Conservation (phyloP, 208 protist species). For the Acanthamoeba royreba region DNA sequence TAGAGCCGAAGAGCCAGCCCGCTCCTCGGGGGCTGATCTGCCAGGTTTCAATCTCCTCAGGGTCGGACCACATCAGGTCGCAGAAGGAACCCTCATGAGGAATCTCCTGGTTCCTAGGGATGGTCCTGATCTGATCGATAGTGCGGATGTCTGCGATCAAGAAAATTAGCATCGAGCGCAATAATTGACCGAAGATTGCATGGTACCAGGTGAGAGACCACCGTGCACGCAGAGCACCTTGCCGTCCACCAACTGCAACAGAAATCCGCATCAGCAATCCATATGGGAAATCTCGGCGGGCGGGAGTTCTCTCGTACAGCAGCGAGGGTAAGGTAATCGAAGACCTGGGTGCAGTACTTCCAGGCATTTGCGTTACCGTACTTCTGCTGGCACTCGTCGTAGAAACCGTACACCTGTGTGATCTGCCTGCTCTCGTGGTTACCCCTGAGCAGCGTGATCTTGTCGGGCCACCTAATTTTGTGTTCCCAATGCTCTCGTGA, state of each 20-base stretch:
- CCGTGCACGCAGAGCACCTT: conserved; percentile 88
- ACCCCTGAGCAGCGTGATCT: conserved; percentile 90
- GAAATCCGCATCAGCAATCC: too few species aligned
- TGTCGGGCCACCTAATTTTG: conserved; percentile 82
- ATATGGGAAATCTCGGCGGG: too few species aligned
- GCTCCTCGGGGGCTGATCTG: conserved; percentile 86
- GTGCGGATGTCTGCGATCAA: conserved; percentile 73
- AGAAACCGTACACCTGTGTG: conserved; percentile 92
- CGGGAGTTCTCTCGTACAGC: conserved; percentile 65
- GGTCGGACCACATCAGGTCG: conserved; percentile 91
- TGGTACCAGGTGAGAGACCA: conserved; percentile 79
- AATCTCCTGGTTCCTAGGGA: conserved; percentile 87
- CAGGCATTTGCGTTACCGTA: conserved; percentile 89
- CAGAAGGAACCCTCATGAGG: conserved; percentile 90
- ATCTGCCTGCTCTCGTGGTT: conserved; percentile 94
- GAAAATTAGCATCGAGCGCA: background rate
- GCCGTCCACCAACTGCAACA: conserved; percentile 82
- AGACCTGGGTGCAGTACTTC: conserved; percentile 86
- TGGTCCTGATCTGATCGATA: conserved; percentile 88
- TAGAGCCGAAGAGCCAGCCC: conserved; percentile 88
- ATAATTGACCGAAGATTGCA: background rate
- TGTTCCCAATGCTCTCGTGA: background rate
- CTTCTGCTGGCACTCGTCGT: conserved; percentile 88
- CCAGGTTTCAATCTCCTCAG: conserved; percentile 89
- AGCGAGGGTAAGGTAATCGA: conserved; percentile 86